A percentile compares a stretch with the other conserved stretches of the same genome.
phyloP scores from a whole-genome alignment of 164 flowering plant genomes.

The Berberis thunbergii region DNA sequence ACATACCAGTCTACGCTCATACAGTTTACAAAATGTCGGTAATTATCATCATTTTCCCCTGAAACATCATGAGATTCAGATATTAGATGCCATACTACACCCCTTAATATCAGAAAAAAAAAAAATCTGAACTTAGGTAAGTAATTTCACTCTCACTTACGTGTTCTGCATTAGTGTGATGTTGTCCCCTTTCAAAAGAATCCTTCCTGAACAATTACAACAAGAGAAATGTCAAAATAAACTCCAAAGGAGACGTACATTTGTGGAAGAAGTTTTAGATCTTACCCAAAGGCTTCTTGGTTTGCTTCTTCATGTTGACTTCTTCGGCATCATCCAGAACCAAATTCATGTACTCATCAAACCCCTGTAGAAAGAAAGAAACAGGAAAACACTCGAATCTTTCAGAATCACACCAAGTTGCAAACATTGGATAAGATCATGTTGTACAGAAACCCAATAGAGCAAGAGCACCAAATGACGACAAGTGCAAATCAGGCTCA shows the following conservation, averaged over 20 bases:
- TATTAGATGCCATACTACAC: background rate
- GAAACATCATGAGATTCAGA: conserved; percentile 7
- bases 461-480: no score
- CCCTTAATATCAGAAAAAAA: background rate
- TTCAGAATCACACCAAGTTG: no score
- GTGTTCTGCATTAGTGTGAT: conserved; percentile 72
- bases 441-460: no score
- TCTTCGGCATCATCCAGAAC: conserved; percentile 91
- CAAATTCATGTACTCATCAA: conserved; percentile 96
- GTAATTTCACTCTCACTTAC: conserved; percentile 31
- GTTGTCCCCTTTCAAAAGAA: conserved; percentile 68
- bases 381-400: no score
- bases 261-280: background rate
- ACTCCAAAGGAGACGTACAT: background rate
- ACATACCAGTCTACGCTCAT: background rate
- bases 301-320: conserved; percentile 63
- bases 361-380: conserved; percentile 37
- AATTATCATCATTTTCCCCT: conserved; percentile 35
- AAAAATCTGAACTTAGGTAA: no score
- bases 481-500: no score
- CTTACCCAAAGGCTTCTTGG: conserved; percentile 44
- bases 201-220: conserved; percentile 40
- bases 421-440: no score
- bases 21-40: background rate
- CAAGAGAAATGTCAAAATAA: background rate